phyloP scores from a whole-genome alignment of 305 asterid species.

The Plantago rigida region DNA sequence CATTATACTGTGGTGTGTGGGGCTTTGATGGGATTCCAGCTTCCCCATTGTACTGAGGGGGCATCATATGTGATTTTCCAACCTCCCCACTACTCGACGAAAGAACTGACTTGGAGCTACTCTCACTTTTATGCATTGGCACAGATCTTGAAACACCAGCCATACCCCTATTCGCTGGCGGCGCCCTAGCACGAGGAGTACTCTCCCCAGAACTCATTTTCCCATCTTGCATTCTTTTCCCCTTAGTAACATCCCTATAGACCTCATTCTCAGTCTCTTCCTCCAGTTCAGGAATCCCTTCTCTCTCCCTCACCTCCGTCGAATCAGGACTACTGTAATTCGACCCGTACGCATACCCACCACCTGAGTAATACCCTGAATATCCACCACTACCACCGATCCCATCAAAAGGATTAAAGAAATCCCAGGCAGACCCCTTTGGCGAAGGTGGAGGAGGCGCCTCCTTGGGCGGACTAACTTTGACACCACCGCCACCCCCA shows the following conservation, averaged over 20 bases:
- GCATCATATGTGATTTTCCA: conserved; percentile 31
- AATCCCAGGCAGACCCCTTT: conserved; percentile 67
- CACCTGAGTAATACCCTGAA: conserved; percentile 30
- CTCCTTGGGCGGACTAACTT: conserved; percentile 36
- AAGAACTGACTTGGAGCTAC: conserved; percentile 35
- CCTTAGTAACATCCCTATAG: conserved; percentile 35
- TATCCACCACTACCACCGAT: conserved; percentile 28
- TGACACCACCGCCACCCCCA: conserved; percentile 30
- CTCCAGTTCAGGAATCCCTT: conserved; percentile 96
- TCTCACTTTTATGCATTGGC: conserved; percentile 33
- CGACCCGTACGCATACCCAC: conserved; percentile 40
- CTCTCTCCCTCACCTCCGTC: conserved; percentile 77
- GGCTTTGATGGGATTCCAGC: conserved; percentile 30
- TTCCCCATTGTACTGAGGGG: conserved; percentile 31
- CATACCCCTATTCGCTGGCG: conserved; percentile 25
- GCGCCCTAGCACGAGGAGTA: conserved; percentile 31
- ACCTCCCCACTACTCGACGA: conserved; percentile 45
- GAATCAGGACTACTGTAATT: conserved; percentile 78
- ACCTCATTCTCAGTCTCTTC: conserved; percentile 78
- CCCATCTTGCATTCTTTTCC: conserved; percentile 31
- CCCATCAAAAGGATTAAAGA: conserved; percentile 59
- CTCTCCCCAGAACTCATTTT: conserved; percentile 36
- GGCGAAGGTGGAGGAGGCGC: conserved; percentile 88
- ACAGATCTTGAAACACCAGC: conserved; percentile 31
- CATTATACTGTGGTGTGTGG: conserved; percentile 20